These are phyloP conservation scores for Aspergillus fructus DNA, from an alignment of 2,329 filamentous ascomycete species.

Conservation along the genomic window DNA sequence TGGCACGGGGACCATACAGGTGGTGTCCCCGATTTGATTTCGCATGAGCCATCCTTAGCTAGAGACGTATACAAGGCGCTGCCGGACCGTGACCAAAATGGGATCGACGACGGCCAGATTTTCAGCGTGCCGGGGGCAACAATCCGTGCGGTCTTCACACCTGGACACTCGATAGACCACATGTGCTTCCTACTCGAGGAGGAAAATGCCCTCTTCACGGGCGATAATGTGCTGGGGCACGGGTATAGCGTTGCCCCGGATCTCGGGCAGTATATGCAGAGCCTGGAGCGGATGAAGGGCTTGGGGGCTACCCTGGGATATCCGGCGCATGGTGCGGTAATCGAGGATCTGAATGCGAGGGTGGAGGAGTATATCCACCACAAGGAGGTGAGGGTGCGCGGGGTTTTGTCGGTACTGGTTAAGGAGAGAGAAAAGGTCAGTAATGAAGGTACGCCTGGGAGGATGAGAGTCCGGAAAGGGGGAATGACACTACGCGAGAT, in stretches of 20 bases:
- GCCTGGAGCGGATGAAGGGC: conserved; percentile 33
- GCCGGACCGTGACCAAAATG: conserved; percentile 29
- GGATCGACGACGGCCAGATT: conserved; percentile 39
- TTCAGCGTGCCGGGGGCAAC: conserved; percentile 44
- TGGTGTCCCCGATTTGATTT: conserved; percentile 42
- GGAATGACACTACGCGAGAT: conserved; percentile 29
- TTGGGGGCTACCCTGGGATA: conserved; percentile 43
- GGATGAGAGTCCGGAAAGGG: too few relatives aligned
- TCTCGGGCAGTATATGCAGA: conserved; percentile 37
- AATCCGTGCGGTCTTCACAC: conserved; percentile 47
- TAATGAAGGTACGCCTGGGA: too few relatives aligned
- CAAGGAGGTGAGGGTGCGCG: conserved; percentile 31
- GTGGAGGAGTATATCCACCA: conserved; percentile 36
- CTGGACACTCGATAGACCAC: conserved; percentile 74
- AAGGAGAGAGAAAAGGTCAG: neutral
- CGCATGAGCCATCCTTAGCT: conserved; percentile 28
- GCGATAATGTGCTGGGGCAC: conserved; percentile 74
- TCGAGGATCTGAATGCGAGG: conserved; percentile 39
- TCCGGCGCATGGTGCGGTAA: conserved; percentile 46
- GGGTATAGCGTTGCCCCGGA: conserved; percentile 43
- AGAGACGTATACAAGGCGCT: conserved; percentile 38
- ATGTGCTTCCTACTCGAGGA: conserved; percentile 71
- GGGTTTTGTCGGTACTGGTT: neutral
- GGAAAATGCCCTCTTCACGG: conserved; percentile 74
- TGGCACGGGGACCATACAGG: conserved; percentile 48